phyloP scores from a whole-genome alignment of 352 stramenopile species.

The Phytophthora rubi region DNA sequence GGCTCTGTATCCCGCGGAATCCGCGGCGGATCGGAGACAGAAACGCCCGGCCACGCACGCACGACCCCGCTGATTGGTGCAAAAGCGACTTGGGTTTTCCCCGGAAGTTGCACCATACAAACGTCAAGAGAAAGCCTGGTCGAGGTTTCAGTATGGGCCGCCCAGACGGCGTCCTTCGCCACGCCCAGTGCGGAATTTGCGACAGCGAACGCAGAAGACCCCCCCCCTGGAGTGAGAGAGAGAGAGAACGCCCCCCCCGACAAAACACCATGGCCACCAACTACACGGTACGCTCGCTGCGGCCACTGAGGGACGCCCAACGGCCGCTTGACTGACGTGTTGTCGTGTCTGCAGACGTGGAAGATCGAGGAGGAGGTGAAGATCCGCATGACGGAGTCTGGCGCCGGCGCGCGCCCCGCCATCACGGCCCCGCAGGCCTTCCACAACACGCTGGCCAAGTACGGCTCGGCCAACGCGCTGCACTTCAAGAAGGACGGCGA shows the following conservation, averaged over 20 bases:
- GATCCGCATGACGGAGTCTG: slow-evolving; percentile 66
- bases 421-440: slow-evolving; percentile 69
- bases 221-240: not conserved
- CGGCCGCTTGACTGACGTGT: slow-evolving; percentile 2
- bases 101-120: slow-evolving; percentile 32
- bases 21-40: slow-evolving; percentile 5
- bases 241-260: not conserved
- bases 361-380: slow-evolving; percentile 89
- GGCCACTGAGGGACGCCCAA: not conserved
- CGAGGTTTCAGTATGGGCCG: slow-evolving; percentile 17
- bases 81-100: slow-evolving; percentile 12
- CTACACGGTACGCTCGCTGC: slow-evolving; percentile 45
- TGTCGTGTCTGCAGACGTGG: slow-evolving; percentile 58
- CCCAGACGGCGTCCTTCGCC: slow-evolving; percentile 5
- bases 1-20: not conserved
- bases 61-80: slow-evolving; percentile 11
- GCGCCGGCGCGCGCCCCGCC: slow-evolving; percentile 46
- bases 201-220: slow-evolving; percentile 33
- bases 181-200: slow-evolving; percentile 58
- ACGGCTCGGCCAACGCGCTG: slow-evolving; percentile 61
- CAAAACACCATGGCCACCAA: slow-evolving; percentile 36
- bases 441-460: slow-evolving; percentile 60
- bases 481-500: slow-evolving; percentile 77
- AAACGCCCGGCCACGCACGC: slow-evolving; percentile 21
- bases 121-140: slow-evolving; percentile 23